Base-by-base conservation (phyloP, 2,329 filamentous ascomycete genomes). In the Elsinoe ampelina region DNA sequence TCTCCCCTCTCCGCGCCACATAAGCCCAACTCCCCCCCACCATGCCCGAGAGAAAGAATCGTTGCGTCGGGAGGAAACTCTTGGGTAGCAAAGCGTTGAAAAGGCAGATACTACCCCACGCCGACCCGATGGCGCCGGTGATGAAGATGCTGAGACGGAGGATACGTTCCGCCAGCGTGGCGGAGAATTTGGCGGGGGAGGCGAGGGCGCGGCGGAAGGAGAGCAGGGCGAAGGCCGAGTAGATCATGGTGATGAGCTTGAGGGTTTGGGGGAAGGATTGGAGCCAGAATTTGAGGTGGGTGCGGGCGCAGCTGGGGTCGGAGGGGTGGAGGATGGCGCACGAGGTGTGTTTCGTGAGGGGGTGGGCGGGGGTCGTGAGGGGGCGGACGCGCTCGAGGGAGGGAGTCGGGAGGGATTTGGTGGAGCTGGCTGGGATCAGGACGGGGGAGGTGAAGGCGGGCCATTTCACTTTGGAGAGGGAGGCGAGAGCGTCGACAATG, bases 41-140 rank as follows among this genome's bases (percentile, higher is more conserved):
- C 68, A 92, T 87, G 6, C 93, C 92, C 54, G 89, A 88, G 0
- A 96, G 75, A 77, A 95, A 95, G 78, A 93, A 95, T 19, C 93
- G 82, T 68, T 93, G 87, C 0, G 86, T 91, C 0, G 91, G 81
- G 0, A 96, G 77, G 7, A 90, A 76, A 5, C 79, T 79, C 2
- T 85, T 80, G 0, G 92, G 90, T 1, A 97, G 78, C 65, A 86
- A 79, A 45, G 80, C 75, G 71, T 95, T 89, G 76, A 96, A 90
- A 65, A 96, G 79, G 74, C 92, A 98, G 63, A 96, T 84, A 58
- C 83, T 86, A 1, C 84, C 90, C 93, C 93, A 98, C 32, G 84
- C 82, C 0, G 89, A 89, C 12, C 89, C 89, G 58, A 95, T 83
- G n/a, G 87, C 80, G 13, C 88, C 87, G 0, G 90, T 90, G 50